These are phyloP conservation scores for Colletotrichum sp. DNA, from an alignment of 2,329 filamentous ascomycete genomes.

Conservation along the genomic window DNA sequence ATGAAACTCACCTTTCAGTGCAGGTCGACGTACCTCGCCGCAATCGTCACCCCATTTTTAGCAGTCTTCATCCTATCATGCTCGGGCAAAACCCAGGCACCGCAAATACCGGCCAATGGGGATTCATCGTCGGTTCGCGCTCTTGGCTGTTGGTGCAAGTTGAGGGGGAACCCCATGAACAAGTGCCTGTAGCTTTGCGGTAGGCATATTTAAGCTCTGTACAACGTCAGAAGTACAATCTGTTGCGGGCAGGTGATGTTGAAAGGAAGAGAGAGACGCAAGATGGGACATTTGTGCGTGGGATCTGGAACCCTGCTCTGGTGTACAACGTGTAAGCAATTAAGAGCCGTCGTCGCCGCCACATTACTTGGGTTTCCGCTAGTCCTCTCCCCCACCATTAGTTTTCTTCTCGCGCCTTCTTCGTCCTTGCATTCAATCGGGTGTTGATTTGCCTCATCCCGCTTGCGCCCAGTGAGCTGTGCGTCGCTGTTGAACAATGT, in stretches of 20 bases:
- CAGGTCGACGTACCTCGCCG: background rate
- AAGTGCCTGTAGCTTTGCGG: background rate
- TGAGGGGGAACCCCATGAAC: background rate
- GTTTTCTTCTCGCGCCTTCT: background rate
- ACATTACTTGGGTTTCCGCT: background rate
- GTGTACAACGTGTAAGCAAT: background rate
- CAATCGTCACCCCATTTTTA: background rate
- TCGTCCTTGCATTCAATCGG: background rate
- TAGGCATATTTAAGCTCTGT: background rate
- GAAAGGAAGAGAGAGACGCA: background rate
- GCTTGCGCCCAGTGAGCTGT: background rate
- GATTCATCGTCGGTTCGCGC: background rate
- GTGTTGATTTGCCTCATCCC: background rate
- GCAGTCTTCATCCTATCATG: background rate
- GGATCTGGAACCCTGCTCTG: background rate
- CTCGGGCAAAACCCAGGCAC: background rate
- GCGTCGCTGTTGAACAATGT: background rate
- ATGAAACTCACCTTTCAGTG: background rate
- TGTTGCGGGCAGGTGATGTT: background rate
- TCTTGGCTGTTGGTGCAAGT: background rate
- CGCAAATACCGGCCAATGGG: background rate
- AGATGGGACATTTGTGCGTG: background rate
- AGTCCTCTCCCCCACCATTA: background rate
- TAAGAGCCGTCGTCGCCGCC: background rate
- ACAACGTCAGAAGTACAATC: background rate